Evolutionary conservation across 495 filamentous ascomycete species (phyloP), one percentile per base, ranked within the genome.

Genomic region (Xylaria intraflava): DNA sequence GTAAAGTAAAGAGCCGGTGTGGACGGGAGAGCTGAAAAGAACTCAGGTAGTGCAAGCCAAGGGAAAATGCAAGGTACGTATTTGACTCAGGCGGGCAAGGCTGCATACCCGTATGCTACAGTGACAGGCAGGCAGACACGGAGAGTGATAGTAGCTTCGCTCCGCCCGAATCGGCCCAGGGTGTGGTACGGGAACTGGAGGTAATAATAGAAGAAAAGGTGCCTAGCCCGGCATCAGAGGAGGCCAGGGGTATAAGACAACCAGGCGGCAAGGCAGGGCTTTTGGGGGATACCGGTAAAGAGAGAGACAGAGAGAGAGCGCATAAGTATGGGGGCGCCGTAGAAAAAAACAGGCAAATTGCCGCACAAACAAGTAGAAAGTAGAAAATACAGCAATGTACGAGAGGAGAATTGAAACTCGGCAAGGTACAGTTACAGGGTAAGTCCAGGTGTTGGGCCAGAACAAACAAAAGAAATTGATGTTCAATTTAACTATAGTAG

Each of bases 261-360:
- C 14, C 46, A 24, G 46, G 53, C n/a, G 39, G 47, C 46, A 51
- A 45, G 30, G 17, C 41, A 33, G 46, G 50, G 51, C 50, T 26
- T 45, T 26, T 30, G 20, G 31, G 8, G 26, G 11, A 33, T 17
- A 27, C 26, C 24, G 14, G 36, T 8, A 23, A 33, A 31, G 38
- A 22, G 8, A 51, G 17, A 9, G 14, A 42, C 16, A 24, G 31
- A 10, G n/a, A 31, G 10, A 40, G 7, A 40, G 17, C n/a, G n/a
- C n/a, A n/a, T n/a, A n/a, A n/a, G n/a, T n/a, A n/a, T n/a, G n/a
- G n/a, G n/a, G n/a, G n/a, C n/a, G 10, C 4, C 31, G 11, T 2
- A 11, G 35, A 17, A 2, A n/a, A 38, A 16, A 17, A 11, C 35
- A 14, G 14, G 35, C 35, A 20, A 46, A 53, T 29, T n/a, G 23